Percentiles rank a stretch among this genome's conserved stretches.
phyloP scores from a whole-genome alignment of 345 rosid genomes.

The Eucalyptus erythrocorys region DNA sequence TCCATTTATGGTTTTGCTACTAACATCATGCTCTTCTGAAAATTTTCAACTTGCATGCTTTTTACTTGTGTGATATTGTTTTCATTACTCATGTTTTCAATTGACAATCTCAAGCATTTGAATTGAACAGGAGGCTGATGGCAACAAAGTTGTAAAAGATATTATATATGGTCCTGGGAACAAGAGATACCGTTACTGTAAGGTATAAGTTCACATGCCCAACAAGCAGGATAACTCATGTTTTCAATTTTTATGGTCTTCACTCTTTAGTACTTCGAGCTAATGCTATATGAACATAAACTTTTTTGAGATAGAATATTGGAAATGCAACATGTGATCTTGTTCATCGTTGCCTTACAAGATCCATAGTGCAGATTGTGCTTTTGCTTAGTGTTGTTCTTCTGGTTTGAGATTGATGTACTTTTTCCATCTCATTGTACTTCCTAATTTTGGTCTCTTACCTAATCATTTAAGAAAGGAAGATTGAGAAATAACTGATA shows the following conservation, averaged over 20 bases:
- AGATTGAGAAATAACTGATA: background rate
- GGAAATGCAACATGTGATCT: background rate
- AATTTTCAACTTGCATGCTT: background rate
- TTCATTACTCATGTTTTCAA: background rate
- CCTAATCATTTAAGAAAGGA: background rate
- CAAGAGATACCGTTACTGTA: conserved; percentile 68
- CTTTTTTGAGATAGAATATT: background rate
- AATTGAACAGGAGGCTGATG: conserved; percentile 52
- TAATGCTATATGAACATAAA: background rate
- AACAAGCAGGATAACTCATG: background rate
- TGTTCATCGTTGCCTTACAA: background rate
- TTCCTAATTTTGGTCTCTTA: background rate
- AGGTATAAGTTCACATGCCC: conserved; percentile 30
- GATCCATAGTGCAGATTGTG: background rate
- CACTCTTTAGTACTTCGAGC: background rate
- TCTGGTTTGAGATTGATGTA: background rate
- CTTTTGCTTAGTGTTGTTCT: background rate
- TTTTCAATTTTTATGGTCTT: background rate
- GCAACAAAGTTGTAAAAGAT: conserved; percentile 54
- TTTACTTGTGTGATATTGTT: background rate
- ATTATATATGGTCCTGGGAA: conserved; percentile 57
- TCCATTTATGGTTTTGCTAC: background rate
- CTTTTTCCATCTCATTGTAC: background rate
- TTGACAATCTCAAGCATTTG: background rate
- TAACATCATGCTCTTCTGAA: background rate